A percentile compares a stretch with the other conserved stretches of the same genome.
Conservation (phyloP, 2,329 filamentous ascomycete genomes). For the Monilinia laxa region DNA sequence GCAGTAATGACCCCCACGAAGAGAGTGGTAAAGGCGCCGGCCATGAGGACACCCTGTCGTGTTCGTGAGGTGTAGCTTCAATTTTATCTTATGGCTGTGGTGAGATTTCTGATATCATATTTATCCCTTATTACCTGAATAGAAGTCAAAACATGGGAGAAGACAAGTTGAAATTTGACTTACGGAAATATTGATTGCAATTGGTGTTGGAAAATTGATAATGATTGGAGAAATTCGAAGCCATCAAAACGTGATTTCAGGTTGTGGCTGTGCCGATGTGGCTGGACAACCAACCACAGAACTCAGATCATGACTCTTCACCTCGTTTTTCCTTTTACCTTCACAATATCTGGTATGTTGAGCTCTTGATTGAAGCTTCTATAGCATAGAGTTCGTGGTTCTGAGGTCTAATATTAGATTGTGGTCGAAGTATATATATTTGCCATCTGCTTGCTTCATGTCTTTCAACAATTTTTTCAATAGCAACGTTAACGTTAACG, state of each 20-base stretch:
- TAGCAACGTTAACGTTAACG: too few relatives aligned
- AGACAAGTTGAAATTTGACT: not conserved
- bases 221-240: not conserved
- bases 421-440: too few relatives aligned
- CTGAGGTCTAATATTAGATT: too few relatives aligned
- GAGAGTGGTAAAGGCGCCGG: conserved; percentile 34
- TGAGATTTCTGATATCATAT: not conserved
- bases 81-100: not conserved
- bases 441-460: too few relatives aligned
- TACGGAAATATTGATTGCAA: not conserved
- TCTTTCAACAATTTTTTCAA: too few relatives aligned
- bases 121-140: not conserved
- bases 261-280: conserved; percentile 5
- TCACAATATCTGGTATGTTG: not conserved
- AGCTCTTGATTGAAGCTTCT: not conserved
- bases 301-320: not conserved
- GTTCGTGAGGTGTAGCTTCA: not conserved
- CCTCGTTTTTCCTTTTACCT: not conserved
- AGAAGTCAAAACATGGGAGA: not conserved
- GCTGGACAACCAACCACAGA: not conserved
- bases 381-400: too few relatives aligned
- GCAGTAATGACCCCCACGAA: conserved; percentile 11
- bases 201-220: not conserved
- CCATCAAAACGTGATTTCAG: not conserved
- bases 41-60: conserved; percentile 36